Percentiles rank a stretch among this genome's conserved stretches.
These are phyloP conservation scores for Oryza australiensis DNA, from an alignment of 176 grass and related monocot species.

Conservation along the genomic window DNA sequence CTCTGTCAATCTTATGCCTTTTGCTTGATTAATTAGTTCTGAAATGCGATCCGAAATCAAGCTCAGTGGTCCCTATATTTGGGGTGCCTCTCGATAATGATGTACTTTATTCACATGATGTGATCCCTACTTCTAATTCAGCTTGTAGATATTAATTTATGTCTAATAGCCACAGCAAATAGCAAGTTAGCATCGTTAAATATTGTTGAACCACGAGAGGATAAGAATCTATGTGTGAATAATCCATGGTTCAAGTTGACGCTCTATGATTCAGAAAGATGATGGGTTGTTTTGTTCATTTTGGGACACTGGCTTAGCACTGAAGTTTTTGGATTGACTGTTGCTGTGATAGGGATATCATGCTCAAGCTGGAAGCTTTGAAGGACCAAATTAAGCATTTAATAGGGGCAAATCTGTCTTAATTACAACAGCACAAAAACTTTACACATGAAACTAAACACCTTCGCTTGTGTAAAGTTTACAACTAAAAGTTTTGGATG, in stretches of 20 bases:
- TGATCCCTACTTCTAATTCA: conserved; percentile 37
- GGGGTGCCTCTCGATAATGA: conserved; percentile 39
- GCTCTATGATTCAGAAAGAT: conserved; percentile 27
- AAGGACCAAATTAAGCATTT: no score
- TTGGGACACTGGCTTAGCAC: background rate
- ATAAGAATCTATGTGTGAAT: conserved; percentile 23
- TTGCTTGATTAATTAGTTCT: conserved; percentile 31
- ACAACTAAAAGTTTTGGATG: no score
- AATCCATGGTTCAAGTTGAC: conserved; percentile 27
- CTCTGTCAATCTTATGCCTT: conserved; percentile 17
- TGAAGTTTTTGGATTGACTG: background rate
- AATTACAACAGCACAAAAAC: no score
- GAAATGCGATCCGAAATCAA: conserved; percentile 36
- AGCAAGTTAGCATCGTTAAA: conserved; percentile 39
- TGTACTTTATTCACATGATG: conserved; percentile 45
- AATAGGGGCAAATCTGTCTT: no score
- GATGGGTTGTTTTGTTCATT: conserved; percentile 16
- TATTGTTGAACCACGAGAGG: conserved; percentile 24
- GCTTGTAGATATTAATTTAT: conserved; percentile 27
- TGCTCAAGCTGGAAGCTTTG: background rate
- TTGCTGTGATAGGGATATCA: conserved; percentile 3
- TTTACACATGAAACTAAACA: no score
- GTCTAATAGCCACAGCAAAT: conserved; percentile 20
- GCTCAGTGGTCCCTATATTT: conserved; percentile 20
- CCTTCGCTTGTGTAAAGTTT: no score